Evolutionary conservation across 176 grass and related monocot genomes (phyloP).

Genomic region (Triticum dicoccoides): DNA sequence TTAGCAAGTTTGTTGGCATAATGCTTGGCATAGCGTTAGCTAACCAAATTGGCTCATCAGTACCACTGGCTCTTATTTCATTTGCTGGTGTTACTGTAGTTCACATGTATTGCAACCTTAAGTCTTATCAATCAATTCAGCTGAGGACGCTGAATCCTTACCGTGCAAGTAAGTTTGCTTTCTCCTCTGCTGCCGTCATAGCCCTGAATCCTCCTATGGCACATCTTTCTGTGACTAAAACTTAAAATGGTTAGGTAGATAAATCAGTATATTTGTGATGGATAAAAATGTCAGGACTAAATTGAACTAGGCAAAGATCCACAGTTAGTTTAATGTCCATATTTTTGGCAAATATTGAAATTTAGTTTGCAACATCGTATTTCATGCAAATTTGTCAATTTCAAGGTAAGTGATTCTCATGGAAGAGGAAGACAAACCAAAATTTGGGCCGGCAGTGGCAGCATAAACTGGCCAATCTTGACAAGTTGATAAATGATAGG

Average conservation of each 20-base stretch:
- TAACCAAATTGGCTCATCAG: constrained; percentile 77
- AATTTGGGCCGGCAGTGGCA: not conserved
- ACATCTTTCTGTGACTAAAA: constrained; percentile 6
- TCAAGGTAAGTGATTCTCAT: not conserved
- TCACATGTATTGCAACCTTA: constrained; percentile 99
- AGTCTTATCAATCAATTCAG: constrained; percentile 95
- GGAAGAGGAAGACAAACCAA: constrained; percentile 7
- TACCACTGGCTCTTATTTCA: constrained; percentile 87
- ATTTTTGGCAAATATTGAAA: not conserved
- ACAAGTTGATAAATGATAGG: not conserved
- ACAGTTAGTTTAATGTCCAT: not conserved
- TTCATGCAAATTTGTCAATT: not conserved
- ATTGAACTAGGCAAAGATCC: not conserved
- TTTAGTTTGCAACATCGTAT: not conserved
- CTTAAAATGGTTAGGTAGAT: not conserved
- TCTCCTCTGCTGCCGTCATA: not conserved
- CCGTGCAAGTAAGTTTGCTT: constrained; percentile 78
- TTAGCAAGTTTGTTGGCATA: constrained; percentile 97
- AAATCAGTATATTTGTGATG: not conserved
- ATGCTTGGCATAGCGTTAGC: constrained; percentile 78
- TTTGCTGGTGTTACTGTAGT: constrained; percentile 72
- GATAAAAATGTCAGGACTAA: not conserved
- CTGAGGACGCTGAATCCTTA: constrained; percentile 93
- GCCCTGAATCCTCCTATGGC: not conserved
- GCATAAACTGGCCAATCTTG: not conserved